A percentile compares a stretch with the other conserved stretches of the same genome.
Conservation (phyloP, 169 alveolate genomes). For the Plasmodium gonderi region DNA sequence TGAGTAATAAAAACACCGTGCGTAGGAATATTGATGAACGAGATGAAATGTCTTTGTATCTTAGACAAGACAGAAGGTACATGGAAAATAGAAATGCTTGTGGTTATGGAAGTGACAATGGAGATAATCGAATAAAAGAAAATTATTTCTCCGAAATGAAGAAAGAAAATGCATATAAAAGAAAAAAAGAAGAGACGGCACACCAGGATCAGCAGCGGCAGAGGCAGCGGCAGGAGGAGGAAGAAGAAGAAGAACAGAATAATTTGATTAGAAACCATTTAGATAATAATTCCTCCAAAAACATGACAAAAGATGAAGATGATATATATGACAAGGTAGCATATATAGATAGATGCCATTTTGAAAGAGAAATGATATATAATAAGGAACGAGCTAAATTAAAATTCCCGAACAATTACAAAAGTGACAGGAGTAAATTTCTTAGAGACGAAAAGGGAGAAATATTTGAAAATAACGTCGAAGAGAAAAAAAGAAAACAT, state of each 20-base stretch:
- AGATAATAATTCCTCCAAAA: neutral
- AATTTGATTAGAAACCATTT: neutral
- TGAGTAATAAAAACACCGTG: too few relatives aligned
- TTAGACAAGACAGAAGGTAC: too few relatives aligned
- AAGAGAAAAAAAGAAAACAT: slow-evolving; percentile 6
- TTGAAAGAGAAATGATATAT: neutral
- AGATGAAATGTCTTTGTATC: too few relatives aligned
- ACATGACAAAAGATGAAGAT: neutral
- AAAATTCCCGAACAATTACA: neutral
- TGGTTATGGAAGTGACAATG: too few relatives aligned
- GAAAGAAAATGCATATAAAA: neutral
- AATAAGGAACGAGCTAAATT: neutral
- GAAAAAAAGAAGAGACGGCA: neutral
- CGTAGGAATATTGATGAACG: too few relatives aligned
- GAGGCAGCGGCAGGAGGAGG: neutral
- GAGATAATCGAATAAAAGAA: too few relatives aligned
- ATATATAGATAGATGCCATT: neutral
- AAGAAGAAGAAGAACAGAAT: neutral
- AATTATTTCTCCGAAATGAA: neutral
- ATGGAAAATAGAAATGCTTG: too few relatives aligned
- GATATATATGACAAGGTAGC: neutral
- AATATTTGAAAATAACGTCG: neutral
- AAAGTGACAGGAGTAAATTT: neutral
- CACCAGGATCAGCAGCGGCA: neutral
- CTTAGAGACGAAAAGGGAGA: neutral